Conservation (phyloP, 331 rosid species). For the Saraca asoca region DNA sequence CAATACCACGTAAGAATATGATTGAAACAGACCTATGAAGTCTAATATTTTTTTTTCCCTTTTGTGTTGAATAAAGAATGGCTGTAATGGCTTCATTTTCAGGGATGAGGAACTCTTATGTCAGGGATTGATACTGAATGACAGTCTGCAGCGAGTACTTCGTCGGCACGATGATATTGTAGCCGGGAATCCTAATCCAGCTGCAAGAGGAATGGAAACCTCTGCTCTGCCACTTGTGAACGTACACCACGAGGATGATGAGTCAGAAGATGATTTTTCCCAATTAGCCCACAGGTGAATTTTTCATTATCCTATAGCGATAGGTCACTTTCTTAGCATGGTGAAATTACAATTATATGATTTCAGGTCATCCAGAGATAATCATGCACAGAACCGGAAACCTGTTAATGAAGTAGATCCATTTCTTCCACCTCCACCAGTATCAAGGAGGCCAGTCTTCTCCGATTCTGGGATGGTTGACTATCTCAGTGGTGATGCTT, state of each 20-base stretch:
- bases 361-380: constrained; percentile 76
- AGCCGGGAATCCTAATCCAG: constrained; percentile 50
- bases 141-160: constrained; percentile 82
- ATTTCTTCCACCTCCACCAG: constrained; percentile 76
- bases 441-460: constrained; percentile 59
- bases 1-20: constrained; percentile 59
- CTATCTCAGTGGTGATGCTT: constrained; percentile 87
- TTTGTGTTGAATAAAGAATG: background rate
- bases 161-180: constrained; percentile 63
- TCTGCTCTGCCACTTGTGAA: constrained; percentile 61
- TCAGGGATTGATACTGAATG: constrained; percentile 78
- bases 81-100: constrained; percentile 37
- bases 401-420: constrained; percentile 51
- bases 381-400: constrained; percentile 49
- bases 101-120: constrained; percentile 76
- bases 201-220: constrained; percentile 55
- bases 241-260: constrained; percentile 86
- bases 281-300: constrained; percentile 81
- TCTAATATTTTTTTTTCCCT: constrained; percentile 1
- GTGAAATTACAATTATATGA: constrained; percentile 10
- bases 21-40: background rate
- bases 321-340: background rate
- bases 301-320: constrained; percentile 10
- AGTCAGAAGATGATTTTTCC: constrained; percentile 73
- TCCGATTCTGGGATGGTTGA: constrained; percentile 63